These are phyloP conservation scores for Miscanthus sacchariflorus DNA, from an alignment of 202 grass and related monocot species.

Conservation along the genomic window DNA sequence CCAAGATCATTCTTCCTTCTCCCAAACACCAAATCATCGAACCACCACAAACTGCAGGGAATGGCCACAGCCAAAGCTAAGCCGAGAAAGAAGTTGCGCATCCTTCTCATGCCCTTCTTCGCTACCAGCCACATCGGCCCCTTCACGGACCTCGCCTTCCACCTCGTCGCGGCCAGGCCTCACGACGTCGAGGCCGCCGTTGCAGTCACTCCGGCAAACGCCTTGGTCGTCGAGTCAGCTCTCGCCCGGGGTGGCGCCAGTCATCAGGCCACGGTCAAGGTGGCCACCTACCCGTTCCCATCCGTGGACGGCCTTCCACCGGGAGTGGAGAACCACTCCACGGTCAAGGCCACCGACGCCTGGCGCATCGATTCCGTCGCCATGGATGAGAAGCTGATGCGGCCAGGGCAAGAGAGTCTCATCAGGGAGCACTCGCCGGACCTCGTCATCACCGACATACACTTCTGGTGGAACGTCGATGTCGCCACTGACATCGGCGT, in stretches of 20 bases:
- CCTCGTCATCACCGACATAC: conserved; percentile 51
- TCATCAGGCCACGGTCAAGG: background rate
- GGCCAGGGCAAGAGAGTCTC: conserved; percentile 31
- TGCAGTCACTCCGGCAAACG: background rate
- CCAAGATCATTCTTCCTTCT: too few relatives aligned
- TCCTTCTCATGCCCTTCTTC: background rate
- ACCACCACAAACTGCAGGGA: too few relatives aligned
- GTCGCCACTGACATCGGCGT: conserved; percentile 44
- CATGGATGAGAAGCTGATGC: background rate
- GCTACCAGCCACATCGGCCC: background rate
- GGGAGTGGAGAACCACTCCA: conserved; percentile 56
- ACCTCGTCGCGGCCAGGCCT: background rate
- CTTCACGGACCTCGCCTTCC: background rate
- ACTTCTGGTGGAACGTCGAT: conserved; percentile 39
- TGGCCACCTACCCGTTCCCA: conserved; percentile 43
- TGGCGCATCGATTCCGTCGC: conserved; percentile 44
- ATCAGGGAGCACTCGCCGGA: conserved; percentile 34
- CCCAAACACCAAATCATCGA: too few relatives aligned
- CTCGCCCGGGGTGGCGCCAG: background rate
- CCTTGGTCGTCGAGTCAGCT: background rate
- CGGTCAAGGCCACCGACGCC: background rate
- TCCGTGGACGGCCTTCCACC: conserved; percentile 38
- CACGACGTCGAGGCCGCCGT: background rate
- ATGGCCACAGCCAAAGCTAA: too few relatives aligned
- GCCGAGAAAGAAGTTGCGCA: background rate